Percentiles rank a stretch among this genome's conserved stretches.
phyloP scores from a whole-genome alignment of 139 green algal species.

The Tetradesmus lagerheimii region DNA sequence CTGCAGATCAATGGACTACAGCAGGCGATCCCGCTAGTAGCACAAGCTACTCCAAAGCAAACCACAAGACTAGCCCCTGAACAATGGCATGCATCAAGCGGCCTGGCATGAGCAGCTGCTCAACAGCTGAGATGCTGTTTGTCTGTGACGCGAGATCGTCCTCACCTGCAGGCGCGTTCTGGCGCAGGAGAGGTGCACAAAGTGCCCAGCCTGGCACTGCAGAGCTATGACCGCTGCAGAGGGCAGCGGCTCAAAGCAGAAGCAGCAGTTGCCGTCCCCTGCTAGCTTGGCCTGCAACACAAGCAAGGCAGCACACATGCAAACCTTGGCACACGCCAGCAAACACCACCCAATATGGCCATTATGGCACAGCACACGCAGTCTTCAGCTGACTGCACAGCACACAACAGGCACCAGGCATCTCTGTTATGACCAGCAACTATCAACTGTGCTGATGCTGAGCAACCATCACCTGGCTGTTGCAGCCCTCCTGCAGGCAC shows the following conservation, averaged over 20 bases:
- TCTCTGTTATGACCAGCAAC: no score
- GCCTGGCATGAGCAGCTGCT: no score
- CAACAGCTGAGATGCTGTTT: no score
- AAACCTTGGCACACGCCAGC: no score
- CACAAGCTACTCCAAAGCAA: no score
- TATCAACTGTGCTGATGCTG: not conserved
- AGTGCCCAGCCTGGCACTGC: slow-evolving; percentile 14
- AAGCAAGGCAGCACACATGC: not conserved
- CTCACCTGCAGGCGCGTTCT: not conserved
- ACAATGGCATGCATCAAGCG: no score
- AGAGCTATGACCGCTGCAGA: slow-evolving; percentile 1
- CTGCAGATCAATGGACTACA: no score
- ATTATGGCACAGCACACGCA: no score
- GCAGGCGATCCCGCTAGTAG: no score
- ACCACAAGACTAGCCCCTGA: no score
- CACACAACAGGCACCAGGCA: not conserved
- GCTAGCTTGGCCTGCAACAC: not conserved
- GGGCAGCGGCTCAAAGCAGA: slow-evolving; percentile 34
- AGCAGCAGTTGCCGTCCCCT: slow-evolving; percentile 33
- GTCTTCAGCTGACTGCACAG: not conserved
- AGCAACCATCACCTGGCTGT: not conserved
- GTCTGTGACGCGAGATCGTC: no score
- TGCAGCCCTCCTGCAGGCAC: slow-evolving; percentile 25
- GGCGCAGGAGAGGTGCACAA: slow-evolving; percentile 29
- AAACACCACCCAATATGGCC: no score